These are phyloP conservation scores for Cutaneotrichosporon cutaneum DNA, from an alignment of 1,284 basidiomycete species.

Conservation along the genomic window DNA sequence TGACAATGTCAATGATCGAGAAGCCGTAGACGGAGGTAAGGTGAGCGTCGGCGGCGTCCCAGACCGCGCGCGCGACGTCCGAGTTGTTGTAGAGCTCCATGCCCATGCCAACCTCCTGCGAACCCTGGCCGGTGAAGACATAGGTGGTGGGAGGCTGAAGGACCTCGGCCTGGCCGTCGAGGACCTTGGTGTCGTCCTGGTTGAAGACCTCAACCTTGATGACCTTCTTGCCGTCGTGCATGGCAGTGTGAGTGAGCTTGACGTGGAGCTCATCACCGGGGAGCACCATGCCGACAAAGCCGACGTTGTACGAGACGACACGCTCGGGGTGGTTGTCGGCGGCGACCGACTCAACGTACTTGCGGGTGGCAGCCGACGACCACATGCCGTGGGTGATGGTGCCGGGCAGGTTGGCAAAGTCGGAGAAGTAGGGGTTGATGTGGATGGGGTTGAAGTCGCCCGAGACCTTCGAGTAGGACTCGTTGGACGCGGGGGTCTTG, in stretches of 20 bases:
- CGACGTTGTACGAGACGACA: constrained; percentile 84
- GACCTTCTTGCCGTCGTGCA: constrained; percentile 89
- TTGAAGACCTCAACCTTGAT: constrained; percentile 88
- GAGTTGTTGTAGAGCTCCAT: constrained; percentile 96
- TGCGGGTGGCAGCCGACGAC: constrained; percentile 90
- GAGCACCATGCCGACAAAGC: constrained; percentile 96
- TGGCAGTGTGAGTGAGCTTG: constrained; percentile 83
- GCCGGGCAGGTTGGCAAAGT: constrained; percentile 86
- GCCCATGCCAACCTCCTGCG: constrained; percentile 97
- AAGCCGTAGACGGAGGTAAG: constrained; percentile 90
- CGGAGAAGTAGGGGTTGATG: constrained; percentile 96
- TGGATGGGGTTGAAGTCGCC: constrained; percentile 96
- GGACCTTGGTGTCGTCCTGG: constrained; percentile 80
- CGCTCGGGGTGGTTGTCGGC: constrained; percentile 90
- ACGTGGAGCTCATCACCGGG: constrained; percentile 86
- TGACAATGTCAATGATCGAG: constrained; percentile 97
- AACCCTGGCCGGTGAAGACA: constrained; percentile 98
- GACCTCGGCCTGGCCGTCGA: constrained; percentile 89
- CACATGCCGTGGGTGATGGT: constrained; percentile 99
- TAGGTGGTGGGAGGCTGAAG: constrained; percentile 90
- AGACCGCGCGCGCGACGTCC: constrained; percentile 89
- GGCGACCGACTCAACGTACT: constrained; percentile 89
- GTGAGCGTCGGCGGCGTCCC: constrained; percentile 94
- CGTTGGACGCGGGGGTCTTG: constrained; percentile 78
- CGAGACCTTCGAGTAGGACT: constrained; percentile 92